phyloP scores from a whole-genome alignment of 805 yeast genomes.

The Lipomyces japonicus region DNA sequence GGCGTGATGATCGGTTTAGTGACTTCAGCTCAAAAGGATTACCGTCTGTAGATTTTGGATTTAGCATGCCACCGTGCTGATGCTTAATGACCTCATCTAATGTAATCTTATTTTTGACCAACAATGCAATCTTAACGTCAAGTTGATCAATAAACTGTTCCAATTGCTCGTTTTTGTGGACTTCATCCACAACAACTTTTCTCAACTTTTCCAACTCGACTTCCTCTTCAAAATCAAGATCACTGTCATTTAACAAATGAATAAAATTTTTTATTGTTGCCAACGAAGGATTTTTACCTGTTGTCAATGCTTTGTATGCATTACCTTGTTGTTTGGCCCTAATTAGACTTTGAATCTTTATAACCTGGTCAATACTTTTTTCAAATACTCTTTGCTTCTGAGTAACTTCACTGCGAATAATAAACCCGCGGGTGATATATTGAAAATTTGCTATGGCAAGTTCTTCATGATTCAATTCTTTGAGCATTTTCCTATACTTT shows the following conservation, averaged over 20 bases:
- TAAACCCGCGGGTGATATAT: constrained; percentile 35
- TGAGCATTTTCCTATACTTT: constrained; percentile 34
- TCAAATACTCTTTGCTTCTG: constrained; percentile 42
- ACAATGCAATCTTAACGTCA: constrained; percentile 70
- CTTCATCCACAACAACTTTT: constrained; percentile 64
- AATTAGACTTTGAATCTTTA: constrained; percentile 70
- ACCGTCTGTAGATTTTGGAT: constrained; percentile 17
- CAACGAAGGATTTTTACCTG: constrained; percentile 71
- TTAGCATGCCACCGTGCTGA: constrained; percentile 39
- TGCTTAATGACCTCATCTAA: constrained; percentile 60
- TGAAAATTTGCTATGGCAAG: constrained; percentile 37
- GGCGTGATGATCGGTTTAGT: constrained; percentile 40
- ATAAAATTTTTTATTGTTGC: constrained; percentile 74
- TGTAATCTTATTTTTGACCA: constrained; percentile 75
- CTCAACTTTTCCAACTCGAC: constrained; percentile 61
- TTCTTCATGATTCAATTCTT: constrained; percentile 38
- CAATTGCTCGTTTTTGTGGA: constrained; percentile 64
- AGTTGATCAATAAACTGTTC: constrained; percentile 73
- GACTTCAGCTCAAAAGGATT: constrained; percentile 40
- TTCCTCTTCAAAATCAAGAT: constrained; percentile 72
- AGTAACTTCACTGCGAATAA: constrained; percentile 28
- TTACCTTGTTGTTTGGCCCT: constrained; percentile 62
- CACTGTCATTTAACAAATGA: constrained; percentile 65
- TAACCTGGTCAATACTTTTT: constrained; percentile 53
- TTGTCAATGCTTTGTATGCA: constrained; percentile 70